Conservation (phyloP, 768 basidiomycete genomes). For the Russula brevipes region DNA sequence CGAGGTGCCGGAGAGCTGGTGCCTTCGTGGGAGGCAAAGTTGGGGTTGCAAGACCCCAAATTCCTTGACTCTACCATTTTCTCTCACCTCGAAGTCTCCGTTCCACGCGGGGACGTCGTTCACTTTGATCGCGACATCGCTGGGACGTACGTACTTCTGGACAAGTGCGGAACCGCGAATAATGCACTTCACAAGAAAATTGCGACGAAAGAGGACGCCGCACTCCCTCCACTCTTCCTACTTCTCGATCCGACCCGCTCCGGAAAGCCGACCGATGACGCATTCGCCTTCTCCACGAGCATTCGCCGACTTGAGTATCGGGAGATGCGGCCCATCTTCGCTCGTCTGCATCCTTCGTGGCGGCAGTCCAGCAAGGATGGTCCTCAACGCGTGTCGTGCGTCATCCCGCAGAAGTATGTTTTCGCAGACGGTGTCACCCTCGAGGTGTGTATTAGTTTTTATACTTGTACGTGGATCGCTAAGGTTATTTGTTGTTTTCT, state of each 20-base stretch:
- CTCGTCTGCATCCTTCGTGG: constrained; percentile 71
- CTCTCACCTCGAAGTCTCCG: constrained; percentile 59
- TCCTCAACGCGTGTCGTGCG: constrained; percentile 48
- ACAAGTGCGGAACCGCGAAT: constrained; percentile 87
- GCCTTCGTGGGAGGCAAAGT: constrained; percentile 77
- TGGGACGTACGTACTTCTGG: constrained; percentile 71
- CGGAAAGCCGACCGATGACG: constrained; percentile 69
- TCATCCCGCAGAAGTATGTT: constrained; percentile 65
- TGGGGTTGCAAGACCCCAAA: constrained; percentile 64
- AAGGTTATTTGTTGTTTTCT: not conserved
- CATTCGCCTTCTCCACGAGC: constrained; percentile 79
- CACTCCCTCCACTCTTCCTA: constrained; percentile 64
- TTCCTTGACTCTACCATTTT: constrained; percentile 65
- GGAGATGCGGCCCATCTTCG: constrained; percentile 72
- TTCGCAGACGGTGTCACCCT: constrained; percentile 44
- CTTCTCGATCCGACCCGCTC: constrained; percentile 82
- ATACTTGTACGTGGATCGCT: not conserved
- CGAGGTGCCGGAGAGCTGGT: constrained; percentile 63
- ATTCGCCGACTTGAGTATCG: constrained; percentile 76
- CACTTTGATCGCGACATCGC: constrained; percentile 75
- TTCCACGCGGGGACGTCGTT: constrained; percentile 41
- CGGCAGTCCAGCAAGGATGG: constrained; percentile 56
- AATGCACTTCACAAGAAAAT: constrained; percentile 70
- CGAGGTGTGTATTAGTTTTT: constrained; percentile 41
- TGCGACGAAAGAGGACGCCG: constrained; percentile 37